Base-by-base conservation (phyloP, 495 filamentous ascomycete species). In the Echria macrotheca region DNA sequence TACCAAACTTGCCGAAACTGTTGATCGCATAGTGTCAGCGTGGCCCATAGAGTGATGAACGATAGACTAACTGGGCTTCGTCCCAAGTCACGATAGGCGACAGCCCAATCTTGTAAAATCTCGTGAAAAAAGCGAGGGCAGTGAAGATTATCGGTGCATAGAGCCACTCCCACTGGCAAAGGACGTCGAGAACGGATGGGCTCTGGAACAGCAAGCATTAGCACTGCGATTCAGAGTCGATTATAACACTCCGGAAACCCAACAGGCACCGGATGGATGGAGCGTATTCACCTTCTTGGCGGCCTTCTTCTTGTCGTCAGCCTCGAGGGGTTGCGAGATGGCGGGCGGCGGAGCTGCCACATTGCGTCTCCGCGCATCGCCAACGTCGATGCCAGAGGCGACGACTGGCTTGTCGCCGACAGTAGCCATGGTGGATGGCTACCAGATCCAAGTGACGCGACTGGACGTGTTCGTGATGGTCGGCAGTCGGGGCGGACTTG, bases 1-100 rank as follows among this genome's bases (percentile, higher is more conserved):
- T 96, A 51, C 93, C 93, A 68, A 98, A 98, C 69, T 98, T 98
- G 58, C 93, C 93, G 69, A 98, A 98, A 67, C 90, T 96, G 64
- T 51, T 26, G 47, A 44, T 26, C 17, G 26, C 21, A 43, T 32
- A 18, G 39, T 10, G 63, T 69, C 52, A 72, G 69, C 55, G 42
- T 12, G 49, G 40, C 39, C 44, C 36, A 19, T 21, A 44, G 37
- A 49, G 31, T 43, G 28, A 32, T 29, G 46, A 10, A 35, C 11
- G n/a, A 9, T 23, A 44, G 47, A 71, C 85, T 72, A 82, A 95
- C 88, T 96, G 90, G 47, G 90, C 90, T 78, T 96, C 90, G 69
- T 98, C 93, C 93, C 93, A 98, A 26, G 93, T 98, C 26, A 98
- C 93, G 61, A 98, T 96, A 52, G 86, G 79, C 43, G 93, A 97